These are phyloP conservation scores for Beauveria australis DNA, from an alignment of 2,329 filamentous ascomycete genomes.

Conservation along the genomic window DNA sequence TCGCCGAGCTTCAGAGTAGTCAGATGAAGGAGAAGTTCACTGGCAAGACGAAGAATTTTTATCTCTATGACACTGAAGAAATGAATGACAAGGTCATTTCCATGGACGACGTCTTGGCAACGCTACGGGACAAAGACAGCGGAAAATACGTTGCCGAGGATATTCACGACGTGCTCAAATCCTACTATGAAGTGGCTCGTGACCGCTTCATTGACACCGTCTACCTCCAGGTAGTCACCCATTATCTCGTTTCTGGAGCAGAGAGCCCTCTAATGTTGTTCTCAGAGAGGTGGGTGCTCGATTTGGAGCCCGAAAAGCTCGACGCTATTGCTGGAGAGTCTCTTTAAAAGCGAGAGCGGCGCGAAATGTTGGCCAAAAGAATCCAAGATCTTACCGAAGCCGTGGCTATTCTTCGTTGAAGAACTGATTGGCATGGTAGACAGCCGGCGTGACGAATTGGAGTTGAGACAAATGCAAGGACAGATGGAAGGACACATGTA, in stretches of 20 bases:
- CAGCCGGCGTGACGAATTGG: background rate
- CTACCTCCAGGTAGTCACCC: slow-evolving; percentile 22
- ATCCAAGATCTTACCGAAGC: background rate
- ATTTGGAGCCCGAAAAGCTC: background rate
- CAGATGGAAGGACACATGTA: background rate
- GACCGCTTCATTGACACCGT: slow-evolving; percentile 28
- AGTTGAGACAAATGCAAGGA: too few relatives aligned
- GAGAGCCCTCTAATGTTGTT: slow-evolving; percentile 16
- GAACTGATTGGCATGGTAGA: background rate
- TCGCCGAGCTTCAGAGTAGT: background rate
- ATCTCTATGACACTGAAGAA: too few relatives aligned
- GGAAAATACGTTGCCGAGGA: slow-evolving; percentile 17
- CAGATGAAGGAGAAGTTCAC: slow-evolving; percentile 7
- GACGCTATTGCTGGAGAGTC: background rate
- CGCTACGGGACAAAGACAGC: slow-evolving; percentile 15
- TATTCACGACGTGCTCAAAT: slow-evolving; percentile 23
- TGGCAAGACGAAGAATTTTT: background rate
- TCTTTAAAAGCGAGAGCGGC: background rate
- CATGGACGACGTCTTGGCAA: slow-evolving; percentile 14
- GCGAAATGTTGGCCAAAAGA: background rate
- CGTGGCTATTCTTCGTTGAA: background rate
- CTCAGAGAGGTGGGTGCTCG: background rate
- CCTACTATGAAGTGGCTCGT: slow-evolving; percentile 26
- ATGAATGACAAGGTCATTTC: background rate
- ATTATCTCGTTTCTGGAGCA: slow-evolving; percentile 19